Conservation (phyloP, 495 filamentous ascomycete species). For the Penicillium arizonense region DNA sequence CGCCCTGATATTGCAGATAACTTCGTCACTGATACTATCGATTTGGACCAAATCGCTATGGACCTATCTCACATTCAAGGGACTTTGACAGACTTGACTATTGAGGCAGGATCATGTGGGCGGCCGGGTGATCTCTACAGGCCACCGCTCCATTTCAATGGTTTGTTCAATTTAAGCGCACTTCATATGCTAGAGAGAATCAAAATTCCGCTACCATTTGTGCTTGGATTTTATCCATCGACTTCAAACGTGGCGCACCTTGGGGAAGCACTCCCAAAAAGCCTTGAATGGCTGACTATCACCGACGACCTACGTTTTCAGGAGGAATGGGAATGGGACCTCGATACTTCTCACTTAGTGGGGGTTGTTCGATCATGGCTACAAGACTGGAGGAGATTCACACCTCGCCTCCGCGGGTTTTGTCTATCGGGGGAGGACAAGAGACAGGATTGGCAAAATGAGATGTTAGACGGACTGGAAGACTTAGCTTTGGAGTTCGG, state of each 20-base stretch:
- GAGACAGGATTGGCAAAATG: background rate
- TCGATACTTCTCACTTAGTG: background rate
- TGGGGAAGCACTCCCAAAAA: background rate
- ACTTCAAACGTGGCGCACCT: background rate
- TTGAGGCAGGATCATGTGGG: background rate
- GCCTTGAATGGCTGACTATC: slow-evolving; percentile 4
- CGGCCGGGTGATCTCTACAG: background rate
- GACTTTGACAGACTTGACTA: slow-evolving; percentile 5
- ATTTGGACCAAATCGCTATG: slow-evolving; percentile 7
- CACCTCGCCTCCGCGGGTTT: slow-evolving; percentile 3
- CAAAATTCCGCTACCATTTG: slow-evolving; percentile 3
- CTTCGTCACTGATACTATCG: slow-evolving; percentile 5
- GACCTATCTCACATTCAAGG: slow-evolving; percentile 4
- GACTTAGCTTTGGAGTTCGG: background rate
- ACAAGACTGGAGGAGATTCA: slow-evolving; percentile 3
- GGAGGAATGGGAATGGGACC: slow-evolving; percentile 3
- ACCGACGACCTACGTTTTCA: slow-evolving; percentile 2
- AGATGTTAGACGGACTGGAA: background rate
- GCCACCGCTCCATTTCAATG: slow-evolving; percentile 1
- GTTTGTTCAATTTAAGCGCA: slow-evolving; percentile 5
- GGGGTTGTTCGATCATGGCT: slow-evolving; percentile 5
- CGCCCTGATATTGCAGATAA: slow-evolving; percentile 2
- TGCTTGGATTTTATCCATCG: slow-evolving; percentile 4
- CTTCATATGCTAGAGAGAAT: slow-evolving; percentile 1
- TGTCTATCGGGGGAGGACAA: background rate